These are phyloP conservation scores for Linnemannia hyalina DNA, from an alignment of 192 early-diverging fungal species.

Conservation along the genomic window DNA sequence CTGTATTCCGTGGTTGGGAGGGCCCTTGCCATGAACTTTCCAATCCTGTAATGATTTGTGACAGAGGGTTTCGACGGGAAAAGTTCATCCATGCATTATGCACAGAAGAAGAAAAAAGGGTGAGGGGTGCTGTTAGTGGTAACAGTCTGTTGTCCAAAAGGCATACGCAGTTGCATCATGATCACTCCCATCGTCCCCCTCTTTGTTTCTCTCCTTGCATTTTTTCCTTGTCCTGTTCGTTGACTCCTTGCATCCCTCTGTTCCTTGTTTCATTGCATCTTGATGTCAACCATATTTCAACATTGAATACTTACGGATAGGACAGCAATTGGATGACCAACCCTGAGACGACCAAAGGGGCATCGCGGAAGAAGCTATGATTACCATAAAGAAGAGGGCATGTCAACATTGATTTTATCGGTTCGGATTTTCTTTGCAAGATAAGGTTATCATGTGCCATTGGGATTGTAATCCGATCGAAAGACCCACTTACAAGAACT, in stretches of 20 bases:
- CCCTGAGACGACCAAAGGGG: constrained; percentile 27
- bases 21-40: constrained; percentile 38
- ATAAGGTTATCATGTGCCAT: no score
- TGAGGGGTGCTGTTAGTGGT: neutral
- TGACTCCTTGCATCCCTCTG: neutral
- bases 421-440: no score
- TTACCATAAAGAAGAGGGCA: no score
- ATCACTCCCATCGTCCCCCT: neutral
- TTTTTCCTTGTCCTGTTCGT: neutral
- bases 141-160: neutral
- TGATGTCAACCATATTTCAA: neutral
- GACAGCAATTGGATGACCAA: constrained; percentile 65
- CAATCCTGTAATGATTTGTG: neutral
- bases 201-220: neutral
- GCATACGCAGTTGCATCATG: neutral
- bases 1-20: constrained; percentile 13
- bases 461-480: no score
- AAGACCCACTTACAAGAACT: no score
- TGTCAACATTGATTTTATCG: no score
- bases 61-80: neutral
- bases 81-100: neutral
- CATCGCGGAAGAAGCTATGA: constrained; percentile 44
- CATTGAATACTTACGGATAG: constrained; percentile 51
- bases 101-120: neutral
- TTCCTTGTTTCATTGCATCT: neutral